A percentile compares a stretch with the other conserved stretches of the same genome.
These are phyloP conservation scores for Malassezia psittaci DNA, from an alignment of 1,284 basidiomycete genomes.

Conservation along the genomic window DNA sequence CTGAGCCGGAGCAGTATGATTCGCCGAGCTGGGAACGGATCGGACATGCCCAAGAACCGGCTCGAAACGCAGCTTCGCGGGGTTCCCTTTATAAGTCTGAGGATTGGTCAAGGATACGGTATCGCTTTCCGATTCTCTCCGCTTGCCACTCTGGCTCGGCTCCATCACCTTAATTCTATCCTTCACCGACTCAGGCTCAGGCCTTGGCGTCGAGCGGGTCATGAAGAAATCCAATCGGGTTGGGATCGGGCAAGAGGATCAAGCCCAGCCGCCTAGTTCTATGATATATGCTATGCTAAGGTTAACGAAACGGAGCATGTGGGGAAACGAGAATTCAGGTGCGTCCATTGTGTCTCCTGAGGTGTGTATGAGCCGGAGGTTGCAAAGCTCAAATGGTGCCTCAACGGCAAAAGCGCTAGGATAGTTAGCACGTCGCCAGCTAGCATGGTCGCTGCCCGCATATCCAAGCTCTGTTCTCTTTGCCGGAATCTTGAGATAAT, in stretches of 20 bases:
- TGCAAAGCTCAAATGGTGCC: conserved; percentile 35
- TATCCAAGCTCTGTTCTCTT: conserved; percentile 68
- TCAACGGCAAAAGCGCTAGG: conserved; percentile 47
- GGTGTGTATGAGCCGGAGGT: conserved; percentile 34
- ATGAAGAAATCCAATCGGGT: not conserved
- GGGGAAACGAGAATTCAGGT: conserved; percentile 35
- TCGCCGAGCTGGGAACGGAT: not conserved
- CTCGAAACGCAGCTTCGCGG: not conserved
- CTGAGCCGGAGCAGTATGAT: not conserved
- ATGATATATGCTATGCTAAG: conserved; percentile 35
- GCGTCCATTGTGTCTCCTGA: conserved; percentile 24
- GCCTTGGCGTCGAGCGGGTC: not conserved
- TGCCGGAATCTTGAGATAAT: conserved; percentile 54
- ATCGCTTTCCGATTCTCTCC: not conserved
- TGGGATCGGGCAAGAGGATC: not conserved
- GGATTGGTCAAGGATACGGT: not conserved
- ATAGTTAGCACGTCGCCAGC: conserved; percentile 48
- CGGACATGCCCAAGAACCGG: not conserved
- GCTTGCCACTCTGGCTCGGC: too few species aligned
- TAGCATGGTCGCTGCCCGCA: conserved; percentile 68
- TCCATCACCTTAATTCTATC: not conserved
- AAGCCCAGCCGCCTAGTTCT: conserved; percentile 35
- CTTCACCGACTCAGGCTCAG: not conserved
- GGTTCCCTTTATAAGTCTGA: not conserved
- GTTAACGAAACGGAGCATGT: conserved; percentile 38